Base-by-base conservation (phyloP, 257 asterid genomes). In the Rhazya stricta region DNA sequence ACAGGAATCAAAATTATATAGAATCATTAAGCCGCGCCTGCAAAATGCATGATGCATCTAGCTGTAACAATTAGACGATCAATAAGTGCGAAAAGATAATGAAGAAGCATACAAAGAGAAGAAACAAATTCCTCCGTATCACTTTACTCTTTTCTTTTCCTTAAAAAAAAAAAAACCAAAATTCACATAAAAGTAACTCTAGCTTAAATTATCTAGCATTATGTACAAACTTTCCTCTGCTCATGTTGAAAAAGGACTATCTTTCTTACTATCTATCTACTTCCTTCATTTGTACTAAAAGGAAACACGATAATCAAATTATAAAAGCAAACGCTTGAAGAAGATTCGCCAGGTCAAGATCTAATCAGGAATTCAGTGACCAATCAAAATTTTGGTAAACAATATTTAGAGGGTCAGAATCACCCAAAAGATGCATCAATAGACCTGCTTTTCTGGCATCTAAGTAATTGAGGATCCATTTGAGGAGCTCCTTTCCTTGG, bases 401-500 rank as follows among this genome's bases (percentile, higher is more conserved):
- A 68, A 88, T 79, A 62, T 90, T 88, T 70, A 90, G 63, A 79
- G 90, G 79, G 1, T 91, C 94, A 6, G 90, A 91, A 80, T 94
- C 97, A 74, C 90, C 81, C 86, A 84, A 72, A 25, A 90, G 88
- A 80, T 92, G 99, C 50, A 91, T 82, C 82, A 94, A 78, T 13
- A 92, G 94, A 32, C 99, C 99, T 58, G 99, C 92, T 81, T 89
- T 92, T 42, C 88, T 87, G 46, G 98, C 89, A 77, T 94, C 97
- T 79, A 94, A 80, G 81, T 85, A 88, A 74, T 79, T 86, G 74
- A 90, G 79, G 34, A 92, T 75, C 97, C 97, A 94, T 70, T 85
- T 90, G 1, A 85, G 74, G 32, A 88, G 81, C 21, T 92, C 91
- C 68, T 86, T 90, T 56, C 90, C 97, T 72, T 89, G 88, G 71